Base-by-base conservation (phyloP, 495 filamentous ascomycete genomes). In the Tuber brumale region DNA sequence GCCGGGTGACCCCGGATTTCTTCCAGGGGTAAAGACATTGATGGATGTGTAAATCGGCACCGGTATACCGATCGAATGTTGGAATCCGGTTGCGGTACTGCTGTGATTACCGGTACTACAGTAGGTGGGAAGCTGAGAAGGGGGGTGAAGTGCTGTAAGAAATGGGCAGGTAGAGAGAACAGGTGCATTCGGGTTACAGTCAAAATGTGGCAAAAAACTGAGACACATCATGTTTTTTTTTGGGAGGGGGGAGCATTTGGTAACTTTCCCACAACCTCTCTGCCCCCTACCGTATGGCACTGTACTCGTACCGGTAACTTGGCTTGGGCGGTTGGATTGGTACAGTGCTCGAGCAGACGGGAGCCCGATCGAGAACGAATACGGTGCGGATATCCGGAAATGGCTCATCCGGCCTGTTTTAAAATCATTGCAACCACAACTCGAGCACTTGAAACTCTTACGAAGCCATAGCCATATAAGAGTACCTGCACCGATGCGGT, bases 1-100 rank as follows among this genome's bases (percentile, higher is more conserved):
- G 77, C 81, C 6, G 79, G 82, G 57, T 83, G 82, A n/a, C 70
- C 73, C 46, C 74, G 57, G 73, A 83, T 80, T 75, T 79, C 81
- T 51, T 83, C 75, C n/a, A 83, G 74, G n/a, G 77, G 51, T 27
- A 83, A 75, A 27, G 78, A 72, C 72, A 66, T 66, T 66, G 57
- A 35, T n/a, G 12, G 27, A 66, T 61, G 16, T 35, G 27, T 35
- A 16, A 14, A 31, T 16, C 27, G 31, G 57, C 27, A 31, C 16
- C 27, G n/a, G 57, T 61, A 66, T 35, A 66, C 23, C 9, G 23
- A 4, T 35, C 16, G 27, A 66, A 18, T 35, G 27, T 27, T 66
- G 57, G 57, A 27, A 66, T 14, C 57, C 57, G 27, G 57, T 66
- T 35, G 57, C 57, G 31, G 57, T 35, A 66, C 27, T 35, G 57